Evolutionary conservation across 805 yeast species (phyloP).

Genomic region (Kodamaea sagamina): DNA sequence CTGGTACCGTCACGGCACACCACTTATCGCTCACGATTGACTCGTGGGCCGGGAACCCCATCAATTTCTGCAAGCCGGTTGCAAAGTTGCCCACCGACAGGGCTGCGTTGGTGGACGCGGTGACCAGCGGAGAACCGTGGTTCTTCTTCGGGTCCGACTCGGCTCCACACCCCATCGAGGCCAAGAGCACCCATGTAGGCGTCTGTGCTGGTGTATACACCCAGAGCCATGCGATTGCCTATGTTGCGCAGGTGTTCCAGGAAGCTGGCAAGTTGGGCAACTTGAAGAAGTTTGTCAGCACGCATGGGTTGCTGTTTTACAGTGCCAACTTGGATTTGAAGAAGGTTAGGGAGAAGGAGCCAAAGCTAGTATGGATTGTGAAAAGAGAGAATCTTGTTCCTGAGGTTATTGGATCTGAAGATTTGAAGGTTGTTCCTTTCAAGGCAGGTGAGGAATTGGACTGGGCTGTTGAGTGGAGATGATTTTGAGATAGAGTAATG

Average conservation of each 20-base stretch:
- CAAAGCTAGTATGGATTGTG: conserved; percentile 57
- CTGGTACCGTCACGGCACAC: conserved; percentile 95
- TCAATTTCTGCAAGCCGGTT: conserved; percentile 96
- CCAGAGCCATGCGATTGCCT: conserved; percentile 78
- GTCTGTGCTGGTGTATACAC: conserved; percentile 99
- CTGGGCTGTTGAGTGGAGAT: conserved; percentile 78
- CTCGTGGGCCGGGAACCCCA: conserved; percentile 95
- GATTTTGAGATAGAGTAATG: no score
- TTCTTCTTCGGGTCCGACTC: conserved; percentile 97
- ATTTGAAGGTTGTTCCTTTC: conserved; percentile 71
- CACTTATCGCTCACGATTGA: conserved; percentile 88
- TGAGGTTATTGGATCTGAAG: conserved; percentile 49
- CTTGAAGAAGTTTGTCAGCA: conserved; percentile 73
- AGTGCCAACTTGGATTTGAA: conserved; percentile 44
- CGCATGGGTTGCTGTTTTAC: conserved; percentile 73
- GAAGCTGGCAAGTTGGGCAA: conserved; percentile 60
- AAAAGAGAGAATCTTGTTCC: conserved; percentile 60
- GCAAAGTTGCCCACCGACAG: conserved; percentile 90
- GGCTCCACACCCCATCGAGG: conserved; percentile 90
- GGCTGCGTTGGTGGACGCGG: conserved; percentile 80
- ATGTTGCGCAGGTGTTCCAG: conserved; percentile 86
- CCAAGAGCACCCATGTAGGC: conserved; percentile 73
- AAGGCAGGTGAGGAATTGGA: conserved; percentile 72
- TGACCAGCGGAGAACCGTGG: conserved; percentile 86
- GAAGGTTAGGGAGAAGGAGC: conserved; percentile 30